Evolutionary conservation across 1,284 basidiomycete species (phyloP).

Genomic region (Albatrellus sp.): DNA sequence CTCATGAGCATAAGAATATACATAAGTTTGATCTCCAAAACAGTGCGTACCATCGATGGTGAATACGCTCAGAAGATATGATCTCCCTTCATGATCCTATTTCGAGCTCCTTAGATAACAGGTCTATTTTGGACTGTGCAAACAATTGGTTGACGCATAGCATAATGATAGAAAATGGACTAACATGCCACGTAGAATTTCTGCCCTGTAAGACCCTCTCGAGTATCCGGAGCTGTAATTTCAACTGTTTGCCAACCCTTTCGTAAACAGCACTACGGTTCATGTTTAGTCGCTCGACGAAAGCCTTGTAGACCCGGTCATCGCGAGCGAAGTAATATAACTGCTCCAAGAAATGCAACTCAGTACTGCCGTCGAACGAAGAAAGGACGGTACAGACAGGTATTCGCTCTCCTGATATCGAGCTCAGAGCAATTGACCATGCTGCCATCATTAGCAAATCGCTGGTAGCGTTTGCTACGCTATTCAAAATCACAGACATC

Average conservation of each 20-base stretch:
- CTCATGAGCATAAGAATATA: no score
- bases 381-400: conserved; percentile 33
- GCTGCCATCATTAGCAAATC: conserved; percentile 65
- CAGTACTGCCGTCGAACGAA: conserved; percentile 5
- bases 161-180: conserved; percentile 14
- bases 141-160: background rate
- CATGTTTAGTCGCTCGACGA: conserved; percentile 44
- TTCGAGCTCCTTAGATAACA: conserved; percentile 41
- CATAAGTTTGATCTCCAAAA: no score
- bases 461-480: conserved; percentile 68
- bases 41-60: no score
- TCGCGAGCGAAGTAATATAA: conserved; percentile 72
- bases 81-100: background rate
- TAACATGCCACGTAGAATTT: conserved; percentile 48
- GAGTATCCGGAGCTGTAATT: conserved; percentile 60
- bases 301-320: conserved; percentile 64
- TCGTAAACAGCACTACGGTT: conserved; percentile 38
- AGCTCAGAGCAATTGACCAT: conserved; percentile 48
- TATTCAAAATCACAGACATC: conserved; percentile 20
- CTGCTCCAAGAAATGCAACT: conserved; percentile 23
- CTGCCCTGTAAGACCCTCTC: conserved; percentile 52
- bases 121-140: conserved; percentile 52
- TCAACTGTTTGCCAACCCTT: conserved; percentile 39
- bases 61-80: no score
- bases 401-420: conserved; percentile 42